Evolutionary conservation across 2,329 filamentous ascomycete genomes (phyloP).

Genomic region (Pestalotiopsis sp.): DNA sequence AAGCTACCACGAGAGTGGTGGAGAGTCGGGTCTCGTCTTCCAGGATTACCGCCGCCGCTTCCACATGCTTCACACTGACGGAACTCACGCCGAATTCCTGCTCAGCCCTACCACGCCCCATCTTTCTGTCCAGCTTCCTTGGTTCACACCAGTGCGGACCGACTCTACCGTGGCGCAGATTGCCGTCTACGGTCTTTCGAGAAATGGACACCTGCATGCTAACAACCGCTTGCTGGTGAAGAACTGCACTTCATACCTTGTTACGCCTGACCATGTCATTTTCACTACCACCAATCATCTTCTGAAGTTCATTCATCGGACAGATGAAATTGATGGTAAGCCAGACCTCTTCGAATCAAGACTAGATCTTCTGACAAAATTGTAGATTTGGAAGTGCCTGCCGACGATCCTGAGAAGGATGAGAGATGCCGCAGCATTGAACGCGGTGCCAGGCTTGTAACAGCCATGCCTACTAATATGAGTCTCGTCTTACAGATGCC

Average conservation of each 20-base stretch:
- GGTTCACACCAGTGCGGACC: slow-evolving; percentile 50
- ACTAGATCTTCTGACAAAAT: slow-evolving; percentile 14
- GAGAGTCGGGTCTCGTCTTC: slow-evolving; percentile 34
- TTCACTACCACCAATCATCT: slow-evolving; percentile 92
- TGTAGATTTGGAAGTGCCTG: slow-evolving; percentile 79
- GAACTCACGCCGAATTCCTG: slow-evolving; percentile 24
- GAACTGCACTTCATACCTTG: slow-evolving; percentile 89
- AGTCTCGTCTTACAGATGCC: slow-evolving; percentile 92
- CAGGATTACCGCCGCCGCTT: slow-evolving; percentile 48
- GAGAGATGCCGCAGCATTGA: slow-evolving; percentile 93
- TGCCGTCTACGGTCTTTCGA: slow-evolving; percentile 67
- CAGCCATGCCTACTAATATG: slow-evolving; percentile 86
- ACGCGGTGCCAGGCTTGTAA: slow-evolving; percentile 83
- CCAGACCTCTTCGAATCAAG: slow-evolving; percentile 13
- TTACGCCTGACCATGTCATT: slow-evolving; percentile 81
- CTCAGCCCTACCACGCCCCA: slow-evolving; percentile 22
- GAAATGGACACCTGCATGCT: slow-evolving; percentile 77
- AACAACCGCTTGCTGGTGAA: slow-evolving; percentile 74
- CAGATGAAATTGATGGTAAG: slow-evolving; percentile 61
- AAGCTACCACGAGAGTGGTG: slow-evolving; percentile 29
- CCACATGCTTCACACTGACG: background rate
- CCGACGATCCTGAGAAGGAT: slow-evolving; percentile 87
- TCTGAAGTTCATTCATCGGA: slow-evolving; percentile 90
- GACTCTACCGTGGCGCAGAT: slow-evolving; percentile 40
- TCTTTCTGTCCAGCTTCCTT: slow-evolving; percentile 53